Conservation (phyloP, 306 rosid species). For the Acacia acuminata region DNA sequence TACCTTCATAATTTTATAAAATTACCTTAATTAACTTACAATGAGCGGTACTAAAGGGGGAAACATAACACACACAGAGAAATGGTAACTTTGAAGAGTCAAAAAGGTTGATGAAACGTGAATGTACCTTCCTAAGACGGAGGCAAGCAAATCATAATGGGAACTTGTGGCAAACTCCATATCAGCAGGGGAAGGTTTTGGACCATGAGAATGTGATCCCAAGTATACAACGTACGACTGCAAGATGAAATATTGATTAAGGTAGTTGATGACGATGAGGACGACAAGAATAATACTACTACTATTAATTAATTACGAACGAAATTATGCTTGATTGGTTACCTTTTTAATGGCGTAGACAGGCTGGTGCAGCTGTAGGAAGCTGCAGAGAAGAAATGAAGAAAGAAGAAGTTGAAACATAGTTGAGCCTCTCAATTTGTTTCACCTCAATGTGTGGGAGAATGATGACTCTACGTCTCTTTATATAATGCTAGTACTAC, state of each 20-base stretch:
- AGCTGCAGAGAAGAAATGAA: background rate
- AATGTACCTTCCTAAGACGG: slow-evolving; percentile 33
- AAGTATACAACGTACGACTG: slow-evolving; percentile 30
- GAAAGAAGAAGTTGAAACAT: background rate
- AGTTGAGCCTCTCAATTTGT: background rate
- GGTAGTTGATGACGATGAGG: background rate
- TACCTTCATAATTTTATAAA: too few relatives aligned
- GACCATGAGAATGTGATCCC: slow-evolving; percentile 38
- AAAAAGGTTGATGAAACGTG: slow-evolving; percentile 11
- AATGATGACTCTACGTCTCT: background rate
- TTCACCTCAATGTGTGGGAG: background rate
- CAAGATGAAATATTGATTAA: background rate
- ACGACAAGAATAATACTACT: too few relatives aligned
- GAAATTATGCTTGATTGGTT: background rate
- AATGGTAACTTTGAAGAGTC: too few relatives aligned
- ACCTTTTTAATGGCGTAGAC: background rate
- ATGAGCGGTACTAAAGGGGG: background rate
- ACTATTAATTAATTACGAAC: background rate
- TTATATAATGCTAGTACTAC: too few relatives aligned
- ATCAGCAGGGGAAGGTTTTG: slow-evolving; percentile 36
- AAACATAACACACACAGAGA: too few relatives aligned
- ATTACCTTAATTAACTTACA: too few relatives aligned
- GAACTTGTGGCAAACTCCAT: slow-evolving; percentile 41
- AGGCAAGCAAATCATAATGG: slow-evolving; percentile 32
- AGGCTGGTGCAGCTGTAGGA: background rate